Base-by-base conservation (phyloP, 2,329 filamentous ascomycete species). In the Corinectria fuckeliana region DNA sequence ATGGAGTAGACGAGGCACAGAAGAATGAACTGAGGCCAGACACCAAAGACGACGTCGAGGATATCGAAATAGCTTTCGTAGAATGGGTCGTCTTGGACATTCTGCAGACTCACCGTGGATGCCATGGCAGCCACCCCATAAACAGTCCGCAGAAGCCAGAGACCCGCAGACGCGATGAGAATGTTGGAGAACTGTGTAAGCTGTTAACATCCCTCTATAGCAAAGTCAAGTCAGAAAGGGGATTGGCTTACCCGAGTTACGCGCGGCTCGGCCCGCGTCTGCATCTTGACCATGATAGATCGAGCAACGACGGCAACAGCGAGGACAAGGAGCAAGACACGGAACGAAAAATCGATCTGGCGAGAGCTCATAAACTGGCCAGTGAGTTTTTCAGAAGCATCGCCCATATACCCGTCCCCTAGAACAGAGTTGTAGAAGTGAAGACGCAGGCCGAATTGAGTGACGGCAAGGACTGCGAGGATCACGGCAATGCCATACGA, bases 1-100 rank as follows among this genome's bases (percentile, higher is more conserved):
- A 76, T 55, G 7, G 58, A 56, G 34, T 72, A 74, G 1, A 74
- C 54, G 11, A 75, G 28, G 11, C 56, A 49, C 6, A 74, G 61
- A 3, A 71, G 51, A 7, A 67, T 50, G 25, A 77, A 69, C 2
- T 62, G 54, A 0, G 69, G 64, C 68, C 69, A 73, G 2, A 59
- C 50, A 5, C 42, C 47, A 7, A 75, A 61, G 38, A 75, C 3
- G 16, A 67, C 52, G 1, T 68, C 55, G 18, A 74, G 34, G 2
- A 74, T 60, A 23, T 60, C 39, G 14, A 63, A 61, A 28, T 61
- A 65, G 2, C 20, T 26, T 4, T 58, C n/a, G 6, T 34, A 62
- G 0, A 10, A 1, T 1, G 51, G 38, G 11, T 50, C 38, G 0
- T 50, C 2, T 8, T 4, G 34, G 0, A 28, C 16, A 11, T 66